Percentiles rank a stretch among this genome's conserved stretches.
Conservation (phyloP, 2,329 filamentous ascomycete species). For the Gremmenia infestans region DNA sequence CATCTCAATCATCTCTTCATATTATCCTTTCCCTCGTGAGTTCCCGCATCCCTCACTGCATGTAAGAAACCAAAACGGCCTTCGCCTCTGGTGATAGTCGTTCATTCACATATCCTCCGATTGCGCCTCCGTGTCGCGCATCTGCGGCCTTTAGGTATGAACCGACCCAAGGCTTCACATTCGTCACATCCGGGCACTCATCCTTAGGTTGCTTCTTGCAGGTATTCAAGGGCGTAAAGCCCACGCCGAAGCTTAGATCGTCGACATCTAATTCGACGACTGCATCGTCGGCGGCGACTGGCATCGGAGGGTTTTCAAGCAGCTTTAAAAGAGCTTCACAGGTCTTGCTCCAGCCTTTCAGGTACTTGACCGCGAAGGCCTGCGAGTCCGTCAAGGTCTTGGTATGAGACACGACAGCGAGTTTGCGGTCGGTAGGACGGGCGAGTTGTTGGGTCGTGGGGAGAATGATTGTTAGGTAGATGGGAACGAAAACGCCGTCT, state of each 20-base stretch:
- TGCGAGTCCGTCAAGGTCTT: slow-evolving; percentile 85
- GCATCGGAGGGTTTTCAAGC: slow-evolving; percentile 76
- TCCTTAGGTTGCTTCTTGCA: slow-evolving; percentile 71
- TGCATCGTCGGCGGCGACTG: slow-evolving; percentile 65
- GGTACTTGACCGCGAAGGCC: slow-evolving; percentile 75
- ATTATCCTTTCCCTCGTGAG: slow-evolving; percentile 4
- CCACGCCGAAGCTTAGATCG: slow-evolving; percentile 89
- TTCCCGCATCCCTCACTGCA: slow-evolving; percentile 29
- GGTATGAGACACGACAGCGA: slow-evolving; percentile 86
- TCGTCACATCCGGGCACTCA: slow-evolving; percentile 78
- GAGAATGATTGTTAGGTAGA: slow-evolving; percentile 85
- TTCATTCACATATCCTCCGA: slow-evolving; percentile 67
- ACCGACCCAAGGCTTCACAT: slow-evolving; percentile 74
- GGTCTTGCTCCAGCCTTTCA: slow-evolving; percentile 87
- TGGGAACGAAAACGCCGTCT: slow-evolving; percentile 69
- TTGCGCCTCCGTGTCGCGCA: slow-evolving; percentile 62
- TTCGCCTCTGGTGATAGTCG: slow-evolving; percentile 60
- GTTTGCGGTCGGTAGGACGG: slow-evolving; percentile 85
- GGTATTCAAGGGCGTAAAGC: slow-evolving; percentile 89
- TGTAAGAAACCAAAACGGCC: slow-evolving; percentile 43
- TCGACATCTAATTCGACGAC: slow-evolving; percentile 88
- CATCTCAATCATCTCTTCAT: slow-evolving; percentile 10
- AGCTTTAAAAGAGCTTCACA: slow-evolving; percentile 86
- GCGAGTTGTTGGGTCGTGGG: slow-evolving; percentile 84
- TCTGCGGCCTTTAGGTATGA: slow-evolving; percentile 66